Evolutionary conservation across 768 basidiomycete species (phyloP).

Genomic region (Trametes meyenii): DNA sequence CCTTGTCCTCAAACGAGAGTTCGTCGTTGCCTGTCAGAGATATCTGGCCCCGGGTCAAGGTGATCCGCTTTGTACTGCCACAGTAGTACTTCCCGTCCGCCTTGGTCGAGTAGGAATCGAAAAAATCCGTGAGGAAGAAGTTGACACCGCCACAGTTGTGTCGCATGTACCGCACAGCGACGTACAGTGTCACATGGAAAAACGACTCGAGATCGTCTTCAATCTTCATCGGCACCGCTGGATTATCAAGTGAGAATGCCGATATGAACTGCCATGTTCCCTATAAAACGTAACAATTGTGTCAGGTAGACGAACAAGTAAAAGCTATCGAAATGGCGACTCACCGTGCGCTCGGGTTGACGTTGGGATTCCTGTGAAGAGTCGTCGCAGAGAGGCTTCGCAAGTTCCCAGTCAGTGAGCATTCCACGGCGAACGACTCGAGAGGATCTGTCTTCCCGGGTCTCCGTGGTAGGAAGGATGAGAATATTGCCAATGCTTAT

Average conservation of each 20-base stretch:
- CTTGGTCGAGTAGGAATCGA: background rate
- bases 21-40: too few relatives aligned
- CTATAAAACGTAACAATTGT: background rate
- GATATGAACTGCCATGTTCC: slow-evolving; percentile 29
- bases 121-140: background rate
- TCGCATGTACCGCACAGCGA: slow-evolving; percentile 1
- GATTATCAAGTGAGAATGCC: slow-evolving; percentile 10
- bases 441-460: background rate
- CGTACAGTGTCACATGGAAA: slow-evolving; percentile 15
- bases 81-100: too few relatives aligned
- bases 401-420: slow-evolving; percentile 13
- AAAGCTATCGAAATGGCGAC: too few relatives aligned
- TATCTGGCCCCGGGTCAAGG: too few relatives aligned
- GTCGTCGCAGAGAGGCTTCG: background rate
- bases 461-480: background rate
- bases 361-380: background rate
- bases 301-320: too few relatives aligned
- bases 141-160: background rate
- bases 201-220: slow-evolving; percentile 28
- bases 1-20: too few relatives aligned
- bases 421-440: background rate
- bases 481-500: slow-evolving; percentile 13
- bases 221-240: slow-evolving; percentile 3
- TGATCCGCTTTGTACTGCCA: too few relatives aligned
- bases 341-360: background rate